These are phyloP conservation scores for Tritrichomonas foetus DNA, from an alignment of 208 protist genomes.

Conservation along the genomic window DNA sequence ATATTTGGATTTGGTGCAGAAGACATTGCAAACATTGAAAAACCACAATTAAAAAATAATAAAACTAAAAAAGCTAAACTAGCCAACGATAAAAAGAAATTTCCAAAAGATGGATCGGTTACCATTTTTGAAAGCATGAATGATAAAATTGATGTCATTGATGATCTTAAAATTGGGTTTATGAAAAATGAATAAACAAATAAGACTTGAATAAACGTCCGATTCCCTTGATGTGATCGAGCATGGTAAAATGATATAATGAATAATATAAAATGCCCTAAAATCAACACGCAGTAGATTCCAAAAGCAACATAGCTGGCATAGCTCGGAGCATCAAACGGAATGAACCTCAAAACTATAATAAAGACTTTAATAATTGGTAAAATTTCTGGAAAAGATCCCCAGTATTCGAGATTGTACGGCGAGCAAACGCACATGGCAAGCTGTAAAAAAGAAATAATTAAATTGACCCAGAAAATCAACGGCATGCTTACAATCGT, in stretches of 20 bases:
- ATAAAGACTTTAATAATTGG: not conserved
- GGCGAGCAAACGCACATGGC: not conserved
- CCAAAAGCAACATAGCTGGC: not conserved
- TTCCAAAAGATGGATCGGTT: not conserved
- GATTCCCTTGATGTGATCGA: not conserved
- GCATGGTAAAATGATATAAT: not conserved
- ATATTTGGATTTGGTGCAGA: not conserved
- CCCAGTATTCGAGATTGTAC: not conserved
- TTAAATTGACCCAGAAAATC: not conserved
- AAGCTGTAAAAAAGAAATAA: not conserved
- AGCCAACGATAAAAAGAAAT: not conserved
- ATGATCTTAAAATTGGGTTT: not conserved
- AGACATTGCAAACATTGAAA: not conserved
- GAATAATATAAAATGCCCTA: not conserved
- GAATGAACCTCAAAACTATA: not conserved
- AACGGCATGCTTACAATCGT: not conserved
- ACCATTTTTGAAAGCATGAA: not conserved
- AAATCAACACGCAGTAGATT: not conserved
- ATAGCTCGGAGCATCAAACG: not conserved
- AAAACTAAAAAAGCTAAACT: not conserved
- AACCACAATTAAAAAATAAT: not conserved
- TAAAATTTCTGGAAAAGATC: not conserved
- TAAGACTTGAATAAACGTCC: not conserved
- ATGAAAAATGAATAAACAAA: not conserved
- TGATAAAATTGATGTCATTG: not conserved